Percentiles rank a stretch among this genome's conserved stretches.
Conservation (phyloP, 148 eudicot species). For the Rhododendron kiyosumense region DNA sequence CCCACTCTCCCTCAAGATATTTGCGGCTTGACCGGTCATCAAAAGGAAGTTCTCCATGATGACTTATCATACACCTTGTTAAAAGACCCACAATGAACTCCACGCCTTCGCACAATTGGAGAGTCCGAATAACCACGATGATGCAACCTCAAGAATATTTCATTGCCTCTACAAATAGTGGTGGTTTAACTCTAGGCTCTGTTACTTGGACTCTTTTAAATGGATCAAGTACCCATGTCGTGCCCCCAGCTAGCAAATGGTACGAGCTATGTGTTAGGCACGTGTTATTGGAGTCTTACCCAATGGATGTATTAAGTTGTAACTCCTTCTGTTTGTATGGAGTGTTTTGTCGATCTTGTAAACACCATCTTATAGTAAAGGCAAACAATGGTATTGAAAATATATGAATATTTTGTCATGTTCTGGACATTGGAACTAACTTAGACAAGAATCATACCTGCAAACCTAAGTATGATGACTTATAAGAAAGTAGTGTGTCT, state of each 20-base stretch:
- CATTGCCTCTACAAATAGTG: not conserved
- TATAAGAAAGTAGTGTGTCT: not conserved
- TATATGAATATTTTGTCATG: not conserved
- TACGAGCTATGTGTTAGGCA: not conserved
- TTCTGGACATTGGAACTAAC: not conserved
- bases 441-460: not conserved
- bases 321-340: not conserved
- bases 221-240: not conserved
- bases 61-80: not conserved
- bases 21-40: not conserved
- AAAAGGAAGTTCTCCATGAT: not conserved
- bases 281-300: not conserved
- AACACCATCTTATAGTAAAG: not conserved
- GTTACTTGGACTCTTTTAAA: not conserved
- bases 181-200: not conserved
- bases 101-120: not conserved
- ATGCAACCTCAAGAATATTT: not conserved
- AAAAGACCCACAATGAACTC: not conserved
- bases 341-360: not conserved
- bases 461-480: not conserved
- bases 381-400: not conserved
- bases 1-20: not conserved
- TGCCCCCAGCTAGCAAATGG: not conserved
- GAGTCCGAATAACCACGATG: not conserved
- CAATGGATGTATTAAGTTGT: not conserved